These are phyloP conservation scores for Fusarium xyrophilum DNA, from an alignment of 2,329 filamentous ascomycete species.

Conservation along the genomic window DNA sequence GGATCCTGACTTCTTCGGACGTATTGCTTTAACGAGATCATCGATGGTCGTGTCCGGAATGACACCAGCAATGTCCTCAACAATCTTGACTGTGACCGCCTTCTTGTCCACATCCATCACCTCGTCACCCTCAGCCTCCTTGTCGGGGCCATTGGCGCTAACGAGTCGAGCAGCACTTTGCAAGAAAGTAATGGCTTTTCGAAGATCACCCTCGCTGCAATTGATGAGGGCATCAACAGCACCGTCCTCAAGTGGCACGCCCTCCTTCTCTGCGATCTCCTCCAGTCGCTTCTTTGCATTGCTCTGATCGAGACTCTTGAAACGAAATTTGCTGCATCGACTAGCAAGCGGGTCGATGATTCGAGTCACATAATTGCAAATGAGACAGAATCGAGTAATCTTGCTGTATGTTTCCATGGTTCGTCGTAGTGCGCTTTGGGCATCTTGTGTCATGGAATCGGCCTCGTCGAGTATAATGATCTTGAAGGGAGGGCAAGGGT, in stretches of 20 bases:
- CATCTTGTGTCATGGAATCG: constrained; percentile 98
- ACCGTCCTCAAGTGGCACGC: constrained; percentile 76
- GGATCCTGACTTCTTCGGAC: constrained; percentile 68
- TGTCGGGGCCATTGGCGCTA: constrained; percentile 64
- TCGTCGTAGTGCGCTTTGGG: constrained; percentile 86
- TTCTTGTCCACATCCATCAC: constrained; percentile 68
- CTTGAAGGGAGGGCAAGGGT: constrained; percentile 97
- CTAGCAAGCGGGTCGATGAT: constrained; percentile 97
- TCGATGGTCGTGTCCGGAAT: constrained; percentile 80
- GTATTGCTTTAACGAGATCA: constrained; percentile 74
- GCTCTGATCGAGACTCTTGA: constrained; percentile 90
- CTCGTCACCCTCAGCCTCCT: constrained; percentile 61
- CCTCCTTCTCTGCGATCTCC: constrained; percentile 82
- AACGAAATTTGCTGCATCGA: constrained; percentile 95
- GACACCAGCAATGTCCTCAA: constrained; percentile 96
- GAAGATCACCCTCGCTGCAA: constrained; percentile 90
- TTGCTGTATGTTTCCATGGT: constrained; percentile 99
- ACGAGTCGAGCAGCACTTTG: constrained; percentile 93
- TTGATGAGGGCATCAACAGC: constrained; percentile 83
- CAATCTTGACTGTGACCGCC: constrained; percentile 74
- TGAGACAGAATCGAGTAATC: constrained; percentile 95
- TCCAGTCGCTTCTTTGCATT: constrained; percentile 81
- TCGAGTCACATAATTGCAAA: constrained; percentile 97
- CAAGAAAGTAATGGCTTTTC: constrained; percentile 94
- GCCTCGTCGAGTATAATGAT: constrained; percentile 98